phyloP scores from a whole-genome alignment of 192 early-diverging fungal species.

The Rhizoclosmatium globosum region DNA sequence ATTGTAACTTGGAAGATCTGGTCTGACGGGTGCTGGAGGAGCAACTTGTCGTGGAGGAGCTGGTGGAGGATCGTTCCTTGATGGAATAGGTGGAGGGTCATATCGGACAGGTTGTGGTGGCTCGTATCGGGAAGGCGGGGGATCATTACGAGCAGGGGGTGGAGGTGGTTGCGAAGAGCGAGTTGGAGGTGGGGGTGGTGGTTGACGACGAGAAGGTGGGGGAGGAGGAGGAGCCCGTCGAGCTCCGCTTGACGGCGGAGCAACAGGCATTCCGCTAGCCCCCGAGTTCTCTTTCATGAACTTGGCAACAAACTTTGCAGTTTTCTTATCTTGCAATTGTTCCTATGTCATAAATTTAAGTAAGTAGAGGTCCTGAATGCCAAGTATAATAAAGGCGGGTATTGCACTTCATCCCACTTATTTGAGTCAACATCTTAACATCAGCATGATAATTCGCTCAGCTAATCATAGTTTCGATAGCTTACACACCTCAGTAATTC shows the following conservation, averaged over 20 bases:
- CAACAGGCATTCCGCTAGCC: constrained; percentile 25
- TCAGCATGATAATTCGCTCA: too few species aligned
- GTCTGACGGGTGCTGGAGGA: constrained; percentile 25
- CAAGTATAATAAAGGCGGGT: too few species aligned
- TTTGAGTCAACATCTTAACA: too few species aligned
- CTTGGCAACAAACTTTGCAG: constrained; percentile 52
- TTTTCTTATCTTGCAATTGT: constrained; percentile 55
- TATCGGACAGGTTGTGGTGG: constrained; percentile 31
- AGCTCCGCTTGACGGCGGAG: constrained; percentile 5
- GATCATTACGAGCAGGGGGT: constrained; percentile 22
- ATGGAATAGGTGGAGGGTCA: constrained; percentile 30
- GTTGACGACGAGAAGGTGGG: constrained; percentile 34
- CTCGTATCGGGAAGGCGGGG: constrained; percentile 39
- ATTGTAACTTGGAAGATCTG: constrained; percentile 27
- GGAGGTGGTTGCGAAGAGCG: constrained; percentile 24
- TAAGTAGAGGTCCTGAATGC: too few species aligned
- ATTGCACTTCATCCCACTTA: too few species aligned
- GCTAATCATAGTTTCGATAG: too few species aligned
- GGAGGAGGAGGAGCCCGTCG: constrained; percentile 49
- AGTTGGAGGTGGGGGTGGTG: constrained; percentile 46
- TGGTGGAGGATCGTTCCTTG: constrained; percentile 28
- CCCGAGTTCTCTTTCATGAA: constrained; percentile 60
- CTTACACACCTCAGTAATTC: constrained; percentile 55
- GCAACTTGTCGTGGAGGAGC: constrained; percentile 13
- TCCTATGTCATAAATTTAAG: constrained; percentile 35